These are phyloP conservation scores for Paramecium octaurelia DNA, from an alignment of 73 alveolate species.

Conservation along the genomic window DNA sequence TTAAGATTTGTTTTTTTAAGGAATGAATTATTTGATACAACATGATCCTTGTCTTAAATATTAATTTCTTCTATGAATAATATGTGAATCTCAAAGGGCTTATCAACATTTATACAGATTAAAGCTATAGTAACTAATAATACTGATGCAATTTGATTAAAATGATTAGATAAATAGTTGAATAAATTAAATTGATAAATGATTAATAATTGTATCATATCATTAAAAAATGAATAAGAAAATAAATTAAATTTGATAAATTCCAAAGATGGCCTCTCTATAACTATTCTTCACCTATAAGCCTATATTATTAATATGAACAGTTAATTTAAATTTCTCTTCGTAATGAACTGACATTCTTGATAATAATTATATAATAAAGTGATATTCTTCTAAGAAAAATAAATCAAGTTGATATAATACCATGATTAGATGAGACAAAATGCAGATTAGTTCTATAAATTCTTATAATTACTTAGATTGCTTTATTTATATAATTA, in stretches of 20 bases:
- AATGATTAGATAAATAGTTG: neutral
- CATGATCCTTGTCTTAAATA: too few relatives aligned
- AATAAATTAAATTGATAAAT: too few relatives aligned
- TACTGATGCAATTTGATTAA: neutral
- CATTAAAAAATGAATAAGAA: neutral
- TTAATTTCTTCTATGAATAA: slow-evolving; percentile 36
- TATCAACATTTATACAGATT: too few relatives aligned
- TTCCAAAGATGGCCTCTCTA: neutral
- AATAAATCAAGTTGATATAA: too few relatives aligned
- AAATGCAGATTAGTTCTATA: neutral
- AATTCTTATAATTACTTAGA: neutral
- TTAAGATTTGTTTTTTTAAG: too few relatives aligned
- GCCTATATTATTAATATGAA: neutral
- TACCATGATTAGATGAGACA: neutral
- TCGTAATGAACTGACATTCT: neutral
- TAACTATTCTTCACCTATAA: neutral
- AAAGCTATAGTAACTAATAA: too few relatives aligned
- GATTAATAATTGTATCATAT: neutral
- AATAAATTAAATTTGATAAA: too few relatives aligned
- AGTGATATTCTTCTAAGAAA: too few relatives aligned
- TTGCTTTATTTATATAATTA: neutral
- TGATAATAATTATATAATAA: too few relatives aligned
- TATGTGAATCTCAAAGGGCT: too few relatives aligned
- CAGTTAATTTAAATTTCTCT: neutral
- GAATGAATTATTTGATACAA: too few relatives aligned